Percentiles rank a stretch among this genome's conserved stretches.
Evolutionary conservation across 768 basidiomycete species (phyloP).

Genomic region (Rhizopogon sp.): DNA sequence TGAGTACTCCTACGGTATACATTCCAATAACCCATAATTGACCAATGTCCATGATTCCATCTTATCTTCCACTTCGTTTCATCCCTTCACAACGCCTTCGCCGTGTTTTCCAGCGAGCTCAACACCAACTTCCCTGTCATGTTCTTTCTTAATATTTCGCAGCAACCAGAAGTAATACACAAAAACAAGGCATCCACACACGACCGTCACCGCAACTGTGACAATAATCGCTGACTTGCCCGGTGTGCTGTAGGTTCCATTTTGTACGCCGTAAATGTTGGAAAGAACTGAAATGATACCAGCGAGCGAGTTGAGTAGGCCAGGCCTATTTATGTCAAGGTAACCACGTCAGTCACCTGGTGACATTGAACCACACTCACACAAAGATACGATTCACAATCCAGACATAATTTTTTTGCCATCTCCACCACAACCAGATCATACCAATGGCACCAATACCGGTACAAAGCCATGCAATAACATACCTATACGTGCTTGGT

Average conservation of each 20-base stretch:
- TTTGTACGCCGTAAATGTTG: slow-evolving; percentile 45
- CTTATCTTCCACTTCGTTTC: not conserved
- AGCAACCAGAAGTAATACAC: slow-evolving; percentile 44
- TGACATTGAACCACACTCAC: slow-evolving; percentile 27
- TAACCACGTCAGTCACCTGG: slow-evolving; percentile 3
- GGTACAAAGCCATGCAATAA: slow-evolving; percentile 51
- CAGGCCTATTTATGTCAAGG: slow-evolving; percentile 35
- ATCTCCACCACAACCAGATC: slow-evolving; percentile 57
- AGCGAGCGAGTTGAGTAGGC: slow-evolving; percentile 50
- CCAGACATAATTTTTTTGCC: slow-evolving; percentile 58
- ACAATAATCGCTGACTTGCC: slow-evolving; percentile 45
- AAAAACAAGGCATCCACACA: slow-evolving; percentile 36
- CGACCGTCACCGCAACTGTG: slow-evolving; percentile 32
- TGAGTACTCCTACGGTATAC: not conserved
- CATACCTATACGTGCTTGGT: slow-evolving; percentile 31
- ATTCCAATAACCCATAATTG: not conserved
- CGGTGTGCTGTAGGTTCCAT: slow-evolving; percentile 37
- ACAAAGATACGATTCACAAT: slow-evolving; percentile 50
- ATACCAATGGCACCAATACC: slow-evolving; percentile 49
- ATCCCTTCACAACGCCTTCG: slow-evolving; percentile 29
- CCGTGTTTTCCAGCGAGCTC: slow-evolving; percentile 40
- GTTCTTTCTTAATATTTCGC: slow-evolving; percentile 37
- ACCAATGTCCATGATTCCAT: not conserved
- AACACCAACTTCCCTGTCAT: slow-evolving; percentile 36
- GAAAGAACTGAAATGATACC: slow-evolving; percentile 52